Conservation (phyloP, 176 grass and related monocot species). For the Aechmea fasciata region DNA sequence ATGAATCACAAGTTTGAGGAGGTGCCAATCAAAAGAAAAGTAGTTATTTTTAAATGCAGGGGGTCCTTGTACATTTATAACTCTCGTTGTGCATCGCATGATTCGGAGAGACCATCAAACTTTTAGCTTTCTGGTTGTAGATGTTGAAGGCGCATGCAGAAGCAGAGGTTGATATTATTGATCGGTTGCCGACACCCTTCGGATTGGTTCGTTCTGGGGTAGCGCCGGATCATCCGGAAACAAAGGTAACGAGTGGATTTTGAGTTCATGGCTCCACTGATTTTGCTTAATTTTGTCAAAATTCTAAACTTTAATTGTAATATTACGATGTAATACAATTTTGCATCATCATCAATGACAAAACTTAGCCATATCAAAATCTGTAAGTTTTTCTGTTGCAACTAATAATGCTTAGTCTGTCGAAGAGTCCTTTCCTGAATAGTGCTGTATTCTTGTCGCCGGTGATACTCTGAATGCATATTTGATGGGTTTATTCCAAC, state of each 20-base stretch:
- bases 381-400: neutral
- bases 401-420: neutral
- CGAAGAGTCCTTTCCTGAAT: neutral
- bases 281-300: slow-evolving; percentile 4
- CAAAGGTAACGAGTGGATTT: slow-evolving; percentile 41
- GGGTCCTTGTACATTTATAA: no score
- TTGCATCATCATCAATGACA: neutral
- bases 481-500: neutral
- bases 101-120: neutral
- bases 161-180: slow-evolving; percentile 67
- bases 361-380: neutral
- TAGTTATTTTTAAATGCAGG: no score
- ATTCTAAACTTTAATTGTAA: neutral
- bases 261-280: neutral
- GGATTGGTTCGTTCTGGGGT: slow-evolving; percentile 80
- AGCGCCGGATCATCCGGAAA: slow-evolving; percentile 91
- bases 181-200: slow-evolving; percentile 74
- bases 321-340: neutral
- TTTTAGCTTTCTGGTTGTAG: slow-evolving; percentile 24
- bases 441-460: neutral
- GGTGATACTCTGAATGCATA: neutral
- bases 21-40: no score
- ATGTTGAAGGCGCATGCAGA: slow-evolving; percentile 64
- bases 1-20: no score
- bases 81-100: neutral